Base-by-base conservation (phyloP, 1,284 basidiomycete species). In the Leccinum fallax region DNA sequence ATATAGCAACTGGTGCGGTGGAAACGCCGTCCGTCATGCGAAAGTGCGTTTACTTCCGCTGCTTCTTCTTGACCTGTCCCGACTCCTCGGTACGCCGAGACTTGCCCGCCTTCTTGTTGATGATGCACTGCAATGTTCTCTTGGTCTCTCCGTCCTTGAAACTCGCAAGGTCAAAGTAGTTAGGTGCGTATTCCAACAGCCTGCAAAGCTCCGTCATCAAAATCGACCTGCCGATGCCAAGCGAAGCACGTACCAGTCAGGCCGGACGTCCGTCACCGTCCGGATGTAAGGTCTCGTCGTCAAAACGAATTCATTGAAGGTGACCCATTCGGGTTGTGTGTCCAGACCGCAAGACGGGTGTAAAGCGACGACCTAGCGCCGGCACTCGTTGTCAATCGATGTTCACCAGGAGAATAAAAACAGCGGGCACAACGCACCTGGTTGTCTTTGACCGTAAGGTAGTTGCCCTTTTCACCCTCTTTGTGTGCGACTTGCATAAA, bases 401-500 rank as follows among this genome's bases (percentile, higher is more conserved):
- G 53, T 15, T 21, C 5, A 28, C 28, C 4, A 15, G 1, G 11
- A 34, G 13, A 40, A 36, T 15, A 30, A 24, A 3, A 10, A 4
- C 4, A 32, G 32, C 10, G 11, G 2, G 19, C 2, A 1, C 15
- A 38, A 40, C 67, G 4, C 66, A 85, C 88, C 80, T 96, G 94
- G 71, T 96, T 94, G 74, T 98, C 95, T 79, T 98, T 98, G 66
- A 97, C 88, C 0, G 95, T 98, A 66, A 89, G 72, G 75, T 96
- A 96, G 62, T 81, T 84, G 3, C 87, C 87, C 80, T 94, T 95
- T 70, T 94, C 92, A n/a, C 94, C 94, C 72, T 95, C 93, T 75
- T 94, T 94, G 77, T 98, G 95, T 5, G 96, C 97, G 8, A 97
- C 89, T 75, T 98, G 97, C 97, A 98, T 98, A 80, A 99, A 99